A percentile compares a stretch with the other conserved stretches of the same genome.
phyloP scores from a whole-genome alignment of 257 asterid species.

The Solanum chilense region DNA sequence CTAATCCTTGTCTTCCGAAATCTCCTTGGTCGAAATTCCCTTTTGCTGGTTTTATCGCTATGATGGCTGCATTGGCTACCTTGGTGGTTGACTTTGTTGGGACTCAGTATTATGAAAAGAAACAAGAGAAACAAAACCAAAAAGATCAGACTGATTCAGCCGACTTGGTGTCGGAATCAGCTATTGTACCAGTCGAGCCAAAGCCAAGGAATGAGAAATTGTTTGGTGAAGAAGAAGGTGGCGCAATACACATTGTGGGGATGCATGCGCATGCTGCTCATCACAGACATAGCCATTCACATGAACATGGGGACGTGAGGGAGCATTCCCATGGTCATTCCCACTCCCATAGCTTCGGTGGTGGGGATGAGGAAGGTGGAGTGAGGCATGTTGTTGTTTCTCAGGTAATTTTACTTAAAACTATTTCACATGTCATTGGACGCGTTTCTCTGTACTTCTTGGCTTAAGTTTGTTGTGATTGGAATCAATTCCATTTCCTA shows the following conservation, averaged over 20 bases:
- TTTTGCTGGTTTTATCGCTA: constrained; percentile 86
- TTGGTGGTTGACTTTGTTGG: constrained; percentile 77
- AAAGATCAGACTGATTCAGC: constrained; percentile 18
- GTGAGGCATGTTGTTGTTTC: constrained; percentile 78
- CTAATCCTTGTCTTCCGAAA: constrained; percentile 57
- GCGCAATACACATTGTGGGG: constrained; percentile 85
- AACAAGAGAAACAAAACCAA: constrained; percentile 47
- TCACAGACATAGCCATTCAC: constrained; percentile 69
- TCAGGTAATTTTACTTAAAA: constrained; percentile 35
- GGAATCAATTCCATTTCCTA: background rate
- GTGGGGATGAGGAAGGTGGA: constrained; percentile 50
- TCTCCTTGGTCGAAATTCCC: constrained; percentile 82
- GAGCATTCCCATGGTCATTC: constrained; percentile 50
- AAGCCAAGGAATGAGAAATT: constrained; percentile 25
- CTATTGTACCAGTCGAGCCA: constrained; percentile 36
- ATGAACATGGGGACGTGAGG: constrained; percentile 30
- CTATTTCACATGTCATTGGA: background rate
- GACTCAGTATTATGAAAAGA: constrained; percentile 86
- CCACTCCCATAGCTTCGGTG: constrained; percentile 31
- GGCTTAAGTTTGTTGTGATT: background rate
- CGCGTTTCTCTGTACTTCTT: background rate
- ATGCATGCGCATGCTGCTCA: constrained; percentile 89
- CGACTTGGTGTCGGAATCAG: constrained; percentile 39
- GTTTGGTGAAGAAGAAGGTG: constrained; percentile 85
- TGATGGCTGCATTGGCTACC: constrained; percentile 88